Conservation (phyloP, 2,329 filamentous ascomycete genomes). For the Exophiala viscosa region DNA sequence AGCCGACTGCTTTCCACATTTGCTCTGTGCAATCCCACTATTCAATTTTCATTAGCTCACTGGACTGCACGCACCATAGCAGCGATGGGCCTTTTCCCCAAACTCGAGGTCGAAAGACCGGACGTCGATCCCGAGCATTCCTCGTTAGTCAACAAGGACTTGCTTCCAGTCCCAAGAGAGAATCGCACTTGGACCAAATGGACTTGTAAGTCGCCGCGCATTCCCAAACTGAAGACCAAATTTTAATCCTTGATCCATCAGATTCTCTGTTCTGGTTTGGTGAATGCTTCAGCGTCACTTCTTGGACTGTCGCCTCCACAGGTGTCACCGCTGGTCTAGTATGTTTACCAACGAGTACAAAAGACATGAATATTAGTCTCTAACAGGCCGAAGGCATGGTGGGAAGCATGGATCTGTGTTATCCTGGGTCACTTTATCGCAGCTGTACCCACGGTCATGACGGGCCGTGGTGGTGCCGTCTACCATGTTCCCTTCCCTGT, state of each 20-base stretch:
- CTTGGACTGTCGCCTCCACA: slow-evolving; percentile 87
- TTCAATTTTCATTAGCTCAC: not conserved
- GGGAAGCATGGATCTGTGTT: slow-evolving; percentile 82
- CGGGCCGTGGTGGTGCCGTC: slow-evolving; percentile 75
- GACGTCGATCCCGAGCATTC: not conserved
- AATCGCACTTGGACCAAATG: not conserved
- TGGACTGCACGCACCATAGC: not conserved
- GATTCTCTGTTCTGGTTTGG: slow-evolving; percentile 2
- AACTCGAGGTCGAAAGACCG: not conserved
- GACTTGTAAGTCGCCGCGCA: not conserved
- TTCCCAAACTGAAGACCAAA: not conserved
- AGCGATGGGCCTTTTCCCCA: not conserved
- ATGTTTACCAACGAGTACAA: not conserved
- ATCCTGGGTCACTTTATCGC: slow-evolving; percentile 63
- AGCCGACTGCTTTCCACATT: not conserved
- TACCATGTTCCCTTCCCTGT: slow-evolving; percentile 91
- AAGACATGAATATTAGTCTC: too few species aligned
- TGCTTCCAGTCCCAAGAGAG: not conserved
- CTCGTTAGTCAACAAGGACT: not conserved
- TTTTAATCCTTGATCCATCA: slow-evolving; percentile 11
- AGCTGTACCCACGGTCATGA: slow-evolving; percentile 68
- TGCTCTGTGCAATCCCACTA: not conserved
- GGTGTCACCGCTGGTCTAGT: slow-evolving; percentile 69
- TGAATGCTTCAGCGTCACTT: slow-evolving; percentile 4
- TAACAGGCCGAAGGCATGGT: slow-evolving; percentile 59